A percentile compares a stretch with the other conserved stretches of the same genome.
Evolutionary conservation across 2,329 filamentous ascomycete species (phyloP).

Genomic region (Simplicillium sp.): DNA sequence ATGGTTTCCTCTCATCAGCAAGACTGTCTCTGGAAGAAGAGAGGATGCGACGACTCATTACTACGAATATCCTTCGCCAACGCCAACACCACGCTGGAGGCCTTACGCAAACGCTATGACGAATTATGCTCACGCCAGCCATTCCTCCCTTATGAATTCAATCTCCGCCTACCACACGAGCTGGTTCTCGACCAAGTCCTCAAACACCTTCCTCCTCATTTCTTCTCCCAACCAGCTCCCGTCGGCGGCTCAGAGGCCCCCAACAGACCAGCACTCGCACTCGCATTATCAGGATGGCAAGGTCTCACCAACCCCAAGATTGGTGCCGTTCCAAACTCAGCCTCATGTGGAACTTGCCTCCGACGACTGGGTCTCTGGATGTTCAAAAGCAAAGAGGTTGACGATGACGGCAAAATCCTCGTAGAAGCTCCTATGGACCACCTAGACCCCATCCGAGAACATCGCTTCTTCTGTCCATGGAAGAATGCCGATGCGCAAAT

Average conservation of each 20-base stretch:
- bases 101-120: conserved; percentile 55
- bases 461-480: conserved; percentile 82
- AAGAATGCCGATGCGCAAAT: conserved; percentile 55
- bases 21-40: conserved; percentile 76
- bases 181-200: conserved; percentile 42
- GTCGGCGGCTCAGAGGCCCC: conserved; percentile 20
- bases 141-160: conserved; percentile 53
- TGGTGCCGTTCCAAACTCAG: conserved; percentile 58
- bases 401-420: conserved; percentile 40
- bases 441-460: conserved; percentile 61
- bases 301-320: conserved; percentile 46
- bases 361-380: conserved; percentile 89
- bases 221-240: conserved; percentile 39
- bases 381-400: conserved; percentile 68
- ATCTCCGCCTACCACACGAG: conserved; percentile 44
- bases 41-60: conserved; percentile 69
- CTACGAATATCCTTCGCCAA: conserved; percentile 56
- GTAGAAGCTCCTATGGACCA: conserved; percentile 54
- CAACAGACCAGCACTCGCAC: conserved; percentile 53
- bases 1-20: conserved; percentile 69
- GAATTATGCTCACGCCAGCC: conserved; percentile 45
- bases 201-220: conserved; percentile 39
- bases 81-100: conserved; percentile 45
- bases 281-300: conserved; percentile 71
- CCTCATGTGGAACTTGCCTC: conserved; percentile 77